Base-by-base conservation (phyloP, 306 rosid genomes). In the Sesbania bispinosa region DNA sequence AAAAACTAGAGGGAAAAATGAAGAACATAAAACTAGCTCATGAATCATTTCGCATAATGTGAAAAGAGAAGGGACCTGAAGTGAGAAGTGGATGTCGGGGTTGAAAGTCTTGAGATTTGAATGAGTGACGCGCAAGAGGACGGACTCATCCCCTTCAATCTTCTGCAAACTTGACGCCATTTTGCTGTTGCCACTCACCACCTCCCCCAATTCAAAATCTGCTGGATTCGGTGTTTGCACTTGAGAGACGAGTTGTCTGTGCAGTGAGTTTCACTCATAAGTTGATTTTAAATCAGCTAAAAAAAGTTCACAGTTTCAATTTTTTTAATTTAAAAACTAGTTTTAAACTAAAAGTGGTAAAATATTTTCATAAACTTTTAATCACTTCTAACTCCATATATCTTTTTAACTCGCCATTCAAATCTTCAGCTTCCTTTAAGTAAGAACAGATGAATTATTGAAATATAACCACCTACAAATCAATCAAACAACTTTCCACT, bases 91-190 rank as follows among this genome's bases (percentile, higher is more conserved):
- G 32, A 91, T 67, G 26, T 91, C 93, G 0, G 90, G 55, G 13
- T 88, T 74, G 86, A 91, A 91, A 68, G 87, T 71, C 66, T 88
- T 88, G 58, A 88, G 90, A 50, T 91, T 91, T 9, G 97, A 74
- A 77, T 88, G 97, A 23, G 97, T 88, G 8, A 88, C 82, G 10
- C 88, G 83, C 63, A 91, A 69, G 35, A 80, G 81, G 9, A 91
- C 96, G 0, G 90, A 84, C 18, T 88, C 96, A 5, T 87, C 92
- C 27, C 62, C 83, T 21, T 88, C 87, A 42, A 87, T 87, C 82
- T 87, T 80, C 77, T 75, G 97, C 64, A 90, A 78, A 19, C 51
- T 69, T 15, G 90, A 75, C 46, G 90, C 88, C 96, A 90, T 89
- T 24, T 4, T 27, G 39, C 39, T 6, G 39, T 2, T 35, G 39